Evolutionary conservation across 345 rosid species (phyloP), one percentile per base, ranked within the genome.

Genomic region (Salix koriyanagi): DNA sequence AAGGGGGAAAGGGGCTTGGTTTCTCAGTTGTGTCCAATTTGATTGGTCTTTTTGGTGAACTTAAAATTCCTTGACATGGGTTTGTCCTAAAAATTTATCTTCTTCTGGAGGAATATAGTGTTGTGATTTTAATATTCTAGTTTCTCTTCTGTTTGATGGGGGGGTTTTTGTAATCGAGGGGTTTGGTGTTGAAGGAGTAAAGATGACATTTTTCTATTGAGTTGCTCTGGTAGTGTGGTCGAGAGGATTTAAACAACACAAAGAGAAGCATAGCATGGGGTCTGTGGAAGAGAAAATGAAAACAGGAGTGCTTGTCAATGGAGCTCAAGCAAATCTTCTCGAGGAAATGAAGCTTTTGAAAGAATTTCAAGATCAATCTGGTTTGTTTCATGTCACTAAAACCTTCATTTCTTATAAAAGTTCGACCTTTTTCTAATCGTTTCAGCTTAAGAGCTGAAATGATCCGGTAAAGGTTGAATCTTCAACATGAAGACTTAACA

Each of bases 321-420:
- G 88, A 18, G 72, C 82, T 44, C 87, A 86, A 21, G 79, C 89
- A 67, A 73, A 87, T 80, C 81, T 94, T 76, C 89, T 92, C 12
- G 97, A 96, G 79, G 97, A 96, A 74, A 91, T 94, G 97, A 96
- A 92, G 90, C 75, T 96, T 72, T 79, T 96, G 79, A 96, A 91
- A 70, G 99, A 88, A 83, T 88, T 89, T 84, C 93, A 92, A 73
- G 91, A 92, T 69, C 98, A 92, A 23, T 88, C 99, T 73, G 99
- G 98, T 95, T 80, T 16, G 90, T 83, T 72, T 9, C 46, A 23
- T 32, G 39, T 73, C 61, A 14, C 69, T 71, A 30, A 64, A 30
- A 11, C 50, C 34, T 26, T 7, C 48, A 9, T 48, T 28, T 23
- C 15, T 28, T 52, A 36, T 61, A 39, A 34, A 56, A 75, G 69